Conservation (phyloP, 2,329 filamentous ascomycete genomes). For the Microsporum canis region DNA sequence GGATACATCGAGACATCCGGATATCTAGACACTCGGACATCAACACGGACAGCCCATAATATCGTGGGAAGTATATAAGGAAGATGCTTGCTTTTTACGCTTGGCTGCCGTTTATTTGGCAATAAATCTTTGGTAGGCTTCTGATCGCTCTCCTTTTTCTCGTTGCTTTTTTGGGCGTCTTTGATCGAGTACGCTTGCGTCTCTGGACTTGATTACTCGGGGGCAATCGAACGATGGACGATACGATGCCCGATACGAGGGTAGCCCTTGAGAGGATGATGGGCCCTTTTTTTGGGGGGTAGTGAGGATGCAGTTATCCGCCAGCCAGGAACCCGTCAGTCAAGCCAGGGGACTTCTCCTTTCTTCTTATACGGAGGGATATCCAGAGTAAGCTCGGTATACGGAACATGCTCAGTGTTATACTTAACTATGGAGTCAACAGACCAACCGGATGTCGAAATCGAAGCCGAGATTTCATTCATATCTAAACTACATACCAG, state of each 20-base stretch:
- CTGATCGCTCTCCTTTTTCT: not conserved
- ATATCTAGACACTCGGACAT: not conserved
- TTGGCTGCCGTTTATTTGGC: slow-evolving; percentile 1
- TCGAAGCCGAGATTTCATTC: not conserved
- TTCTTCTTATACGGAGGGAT: not conserved
- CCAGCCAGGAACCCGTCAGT: not conserved
- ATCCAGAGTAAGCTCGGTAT: not conserved
- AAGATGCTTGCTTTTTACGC: not conserved
- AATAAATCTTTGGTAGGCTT: not conserved
- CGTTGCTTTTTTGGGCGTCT: not conserved
- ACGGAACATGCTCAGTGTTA: not conserved
- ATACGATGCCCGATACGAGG: slow-evolving; percentile 1
- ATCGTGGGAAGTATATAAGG: not conserved
- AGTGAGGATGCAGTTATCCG: not conserved
- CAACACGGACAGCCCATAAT: not conserved
- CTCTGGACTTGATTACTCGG: not conserved
- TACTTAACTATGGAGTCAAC: not conserved
- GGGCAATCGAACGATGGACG: not conserved
- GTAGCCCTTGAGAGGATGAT: not conserved
- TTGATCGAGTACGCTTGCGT: not conserved
- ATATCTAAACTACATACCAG: not conserved
- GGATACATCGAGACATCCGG: not conserved
- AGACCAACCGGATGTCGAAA: not conserved
- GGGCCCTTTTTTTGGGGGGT: not conserved
- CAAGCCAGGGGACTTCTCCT: not conserved